Evolutionary conservation across 73 alveolate genomes (phyloP), one percentile per base, ranked within the genome.

Genomic region (Paramecium biaurelia): DNA sequence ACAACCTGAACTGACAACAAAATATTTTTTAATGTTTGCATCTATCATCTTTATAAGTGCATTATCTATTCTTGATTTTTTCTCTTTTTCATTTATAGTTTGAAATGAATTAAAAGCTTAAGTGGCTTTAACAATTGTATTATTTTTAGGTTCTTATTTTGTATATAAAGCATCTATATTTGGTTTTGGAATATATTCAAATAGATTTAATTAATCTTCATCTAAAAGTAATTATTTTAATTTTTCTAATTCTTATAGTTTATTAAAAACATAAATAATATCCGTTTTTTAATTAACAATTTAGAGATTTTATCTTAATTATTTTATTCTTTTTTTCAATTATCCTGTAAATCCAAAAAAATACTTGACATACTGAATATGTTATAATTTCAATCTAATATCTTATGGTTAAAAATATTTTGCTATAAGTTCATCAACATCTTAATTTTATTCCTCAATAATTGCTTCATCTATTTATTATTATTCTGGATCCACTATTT

Each of bases 101-200:
- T 63, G 26, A 24, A 63, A 63, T 63, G 84, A 63, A 30, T 10
- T 63, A 26, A 30, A 63, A 7, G 84, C 84, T 26, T 63, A 7
- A 24, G 84, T 14, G 11, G 84, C 84, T 32, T 63, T 63, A 2
- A 30, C 49, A 10, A 63, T 32, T 0, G 84, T 30, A 63, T 32
- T 63, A 63, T 30, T 38, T 30, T 63, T 63, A 26, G 84, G 41
- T 63, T 63, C 41, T 26, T 63, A 30, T 30, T 10, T 63, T 11
- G 5, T 38, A 14, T 26, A 30, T 12, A 7, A 1, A 7, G 8
- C 43, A 24, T 63, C 24, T 6, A 63, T 63, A 10, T 63, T 63
- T 3, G 84, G 84, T 63, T 63, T 63, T 3, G 84, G 84, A 24
- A 63, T 63, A 32, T 63, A 63, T 63, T 63, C 84, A 63, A 63